phyloP scores from a whole-genome alignment of 2,329 filamentous ascomycete genomes.

The Tolypocladium album region DNA sequence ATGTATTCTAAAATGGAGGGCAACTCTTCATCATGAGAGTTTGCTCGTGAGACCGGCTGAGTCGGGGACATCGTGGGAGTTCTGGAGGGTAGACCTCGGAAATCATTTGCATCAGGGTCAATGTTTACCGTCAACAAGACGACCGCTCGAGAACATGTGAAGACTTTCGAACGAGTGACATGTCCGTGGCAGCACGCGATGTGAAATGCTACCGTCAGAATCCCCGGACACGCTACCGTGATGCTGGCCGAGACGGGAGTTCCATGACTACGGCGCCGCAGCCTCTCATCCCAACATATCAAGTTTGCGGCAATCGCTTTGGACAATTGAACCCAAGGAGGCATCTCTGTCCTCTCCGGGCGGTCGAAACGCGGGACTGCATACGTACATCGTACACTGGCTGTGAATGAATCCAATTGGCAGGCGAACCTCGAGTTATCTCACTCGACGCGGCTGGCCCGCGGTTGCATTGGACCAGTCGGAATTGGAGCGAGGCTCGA shows the following conservation, averaged over 20 bases:
- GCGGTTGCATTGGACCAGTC: background rate
- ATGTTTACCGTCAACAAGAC: conserved; percentile 26
- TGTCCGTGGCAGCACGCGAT: background rate
- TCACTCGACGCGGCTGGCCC: background rate
- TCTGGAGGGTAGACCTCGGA: conserved; percentile 36
- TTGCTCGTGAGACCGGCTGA: conserved; percentile 28
- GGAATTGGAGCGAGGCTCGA: background rate
- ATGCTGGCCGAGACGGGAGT: background rate
- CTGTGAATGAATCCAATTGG: background rate
- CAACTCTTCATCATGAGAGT: conserved; percentile 27
- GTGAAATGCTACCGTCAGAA: background rate
- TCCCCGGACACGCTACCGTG: background rate
- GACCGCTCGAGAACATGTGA: conserved; percentile 16
- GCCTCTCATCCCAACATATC: background rate
- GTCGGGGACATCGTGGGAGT: conserved; percentile 32
- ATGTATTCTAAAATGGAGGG: conserved; percentile 37
- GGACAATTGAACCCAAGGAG: background rate
- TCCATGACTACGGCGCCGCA: background rate
- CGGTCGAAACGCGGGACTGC: background rate
- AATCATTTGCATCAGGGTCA: conserved; percentile 36
- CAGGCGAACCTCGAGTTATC: background rate
- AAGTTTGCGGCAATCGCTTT: background rate
- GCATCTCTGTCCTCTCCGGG: background rate
- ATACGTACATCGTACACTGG: background rate
- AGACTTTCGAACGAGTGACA: conserved; percentile 1